These are phyloP conservation scores for Lactarius hatsudake DNA, from an alignment of 768 basidiomycete genomes.

Conservation along the genomic window DNA sequence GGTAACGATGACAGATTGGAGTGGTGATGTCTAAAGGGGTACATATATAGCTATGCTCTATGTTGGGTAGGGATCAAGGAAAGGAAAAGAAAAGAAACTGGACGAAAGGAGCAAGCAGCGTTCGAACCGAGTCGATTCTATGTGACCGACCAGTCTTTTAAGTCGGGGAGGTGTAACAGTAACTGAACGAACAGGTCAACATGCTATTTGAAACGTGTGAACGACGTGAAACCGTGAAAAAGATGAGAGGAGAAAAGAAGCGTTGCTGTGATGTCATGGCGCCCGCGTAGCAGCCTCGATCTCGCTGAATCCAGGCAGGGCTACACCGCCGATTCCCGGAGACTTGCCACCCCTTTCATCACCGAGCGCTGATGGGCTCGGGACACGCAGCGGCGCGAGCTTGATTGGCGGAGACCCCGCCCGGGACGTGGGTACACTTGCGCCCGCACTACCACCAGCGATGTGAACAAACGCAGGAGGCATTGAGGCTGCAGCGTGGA, in stretches of 20 bases:
- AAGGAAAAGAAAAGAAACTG: not conserved
- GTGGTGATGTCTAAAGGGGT: constrained; percentile 17
- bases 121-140: constrained; percentile 12
- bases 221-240: not conserved
- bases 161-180: not conserved
- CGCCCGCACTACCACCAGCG: constrained; percentile 18
- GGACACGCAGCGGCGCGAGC: constrained; percentile 62
- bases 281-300: constrained; percentile 31
- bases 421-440: constrained; percentile 51
- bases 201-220: constrained; percentile 10
- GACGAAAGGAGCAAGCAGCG: not conserved
- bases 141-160: not conserved
- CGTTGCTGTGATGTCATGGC: constrained; percentile 12
- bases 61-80: not conserved
- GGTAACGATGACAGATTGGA: constrained; percentile 14
- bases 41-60: constrained; percentile 19
- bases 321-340: constrained; percentile 28
- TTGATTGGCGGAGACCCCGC: constrained; percentile 70
- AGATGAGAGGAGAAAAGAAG: not conserved
- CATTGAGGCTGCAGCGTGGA: constrained; percentile 45
- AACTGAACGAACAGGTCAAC: not conserved
- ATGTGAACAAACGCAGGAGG: constrained; percentile 28
- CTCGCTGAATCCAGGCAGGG: constrained; percentile 34
- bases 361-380: constrained; percentile 32
- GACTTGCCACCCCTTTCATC: constrained; percentile 20